These are phyloP conservation scores for Miscanthus sacchariflorus DNA, from an alignment of 202 grass and related monocot species.

Conservation along the genomic window DNA sequence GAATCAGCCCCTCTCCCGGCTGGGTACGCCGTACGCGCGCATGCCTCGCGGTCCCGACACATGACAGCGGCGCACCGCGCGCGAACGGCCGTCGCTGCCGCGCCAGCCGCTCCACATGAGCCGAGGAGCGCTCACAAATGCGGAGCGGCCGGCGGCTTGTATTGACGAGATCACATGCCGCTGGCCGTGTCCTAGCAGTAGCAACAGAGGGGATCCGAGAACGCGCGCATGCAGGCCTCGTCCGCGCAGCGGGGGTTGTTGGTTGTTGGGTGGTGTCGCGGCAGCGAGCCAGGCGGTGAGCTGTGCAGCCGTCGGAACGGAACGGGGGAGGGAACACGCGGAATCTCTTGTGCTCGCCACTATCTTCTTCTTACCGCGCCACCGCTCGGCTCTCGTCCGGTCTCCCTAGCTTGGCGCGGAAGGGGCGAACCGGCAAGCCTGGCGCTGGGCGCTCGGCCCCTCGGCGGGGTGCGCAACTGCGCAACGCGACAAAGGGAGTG, in stretches of 20 bases:
- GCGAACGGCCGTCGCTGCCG: background rate
- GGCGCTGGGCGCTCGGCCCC: background rate
- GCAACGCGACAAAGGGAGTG: conserved; percentile 37
- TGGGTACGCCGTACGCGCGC: conserved; percentile 12
- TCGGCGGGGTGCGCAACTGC: background rate
- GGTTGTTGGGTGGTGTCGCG: conserved; percentile 57
- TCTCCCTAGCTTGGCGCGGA: background rate
- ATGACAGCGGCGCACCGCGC: background rate
- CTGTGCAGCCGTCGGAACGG: conserved; percentile 38
- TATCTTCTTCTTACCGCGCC: background rate
- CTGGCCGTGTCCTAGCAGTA: conserved; percentile 34
- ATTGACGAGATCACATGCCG: conserved; percentile 34
- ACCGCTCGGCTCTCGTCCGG: background rate
- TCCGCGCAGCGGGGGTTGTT: conserved; percentile 31
- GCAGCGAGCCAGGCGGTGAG: conserved; percentile 42
- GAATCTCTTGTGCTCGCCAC: conserved; percentile 58
- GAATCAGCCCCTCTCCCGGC: background rate
- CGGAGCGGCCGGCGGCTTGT: background rate
- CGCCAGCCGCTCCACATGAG: conserved; percentile 20
- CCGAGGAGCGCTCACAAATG: background rate
- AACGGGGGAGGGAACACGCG: conserved; percentile 30
- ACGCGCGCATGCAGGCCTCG: background rate
- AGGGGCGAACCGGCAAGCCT: conserved; percentile 37
- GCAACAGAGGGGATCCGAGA: conserved; percentile 17
- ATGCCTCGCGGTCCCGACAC: background rate